Conservation (phyloP, 2,329 filamentous ascomycete genomes). For the Parastagonospora nodorum region DNA sequence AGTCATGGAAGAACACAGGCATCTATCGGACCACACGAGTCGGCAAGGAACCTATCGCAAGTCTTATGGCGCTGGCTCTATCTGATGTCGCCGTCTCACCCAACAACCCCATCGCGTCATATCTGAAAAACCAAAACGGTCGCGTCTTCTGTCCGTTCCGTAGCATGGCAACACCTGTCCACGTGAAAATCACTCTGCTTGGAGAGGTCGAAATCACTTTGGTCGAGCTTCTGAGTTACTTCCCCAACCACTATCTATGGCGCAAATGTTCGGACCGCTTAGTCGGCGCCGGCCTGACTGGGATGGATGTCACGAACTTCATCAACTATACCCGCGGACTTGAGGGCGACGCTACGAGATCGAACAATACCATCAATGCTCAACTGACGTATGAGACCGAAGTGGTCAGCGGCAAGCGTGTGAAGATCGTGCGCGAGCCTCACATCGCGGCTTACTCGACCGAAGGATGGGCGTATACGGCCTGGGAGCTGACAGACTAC, state of each 20-base stretch:
- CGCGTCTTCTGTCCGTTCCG: conserved; percentile 16
- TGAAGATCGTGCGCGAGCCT: neutral
- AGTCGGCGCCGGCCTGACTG: neutral
- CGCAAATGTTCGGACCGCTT: conserved; percentile 13
- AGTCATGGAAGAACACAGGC: conserved; percentile 5
- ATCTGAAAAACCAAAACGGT: conserved; percentile 2
- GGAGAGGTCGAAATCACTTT: conserved; percentile 20
- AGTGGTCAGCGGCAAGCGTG: neutral
- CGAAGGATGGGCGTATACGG: conserved; percentile 11
- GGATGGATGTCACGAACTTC: conserved; percentile 4
- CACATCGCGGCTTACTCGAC: too few relatives aligned
- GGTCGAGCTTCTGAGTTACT: conserved; percentile 19
- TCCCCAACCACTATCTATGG: conserved; percentile 23
- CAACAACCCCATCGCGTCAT: neutral
- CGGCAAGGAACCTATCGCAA: conserved; percentile 20
- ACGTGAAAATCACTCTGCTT: conserved; percentile 17
- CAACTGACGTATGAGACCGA: neutral
- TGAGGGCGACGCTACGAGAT: neutral
- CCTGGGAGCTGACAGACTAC: conserved; percentile 18
- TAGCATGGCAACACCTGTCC: conserved; percentile 16
- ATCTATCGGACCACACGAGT: too few relatives aligned
- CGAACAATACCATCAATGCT: neutral
- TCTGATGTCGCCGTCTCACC: neutral
- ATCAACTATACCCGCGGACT: conserved; percentile 19
- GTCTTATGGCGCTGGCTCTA: conserved; percentile 11